Evolutionary conservation across 345 rosid genomes (phyloP), one percentile per base, ranked within the genome.

Genomic region (Camelina hispida): DNA sequence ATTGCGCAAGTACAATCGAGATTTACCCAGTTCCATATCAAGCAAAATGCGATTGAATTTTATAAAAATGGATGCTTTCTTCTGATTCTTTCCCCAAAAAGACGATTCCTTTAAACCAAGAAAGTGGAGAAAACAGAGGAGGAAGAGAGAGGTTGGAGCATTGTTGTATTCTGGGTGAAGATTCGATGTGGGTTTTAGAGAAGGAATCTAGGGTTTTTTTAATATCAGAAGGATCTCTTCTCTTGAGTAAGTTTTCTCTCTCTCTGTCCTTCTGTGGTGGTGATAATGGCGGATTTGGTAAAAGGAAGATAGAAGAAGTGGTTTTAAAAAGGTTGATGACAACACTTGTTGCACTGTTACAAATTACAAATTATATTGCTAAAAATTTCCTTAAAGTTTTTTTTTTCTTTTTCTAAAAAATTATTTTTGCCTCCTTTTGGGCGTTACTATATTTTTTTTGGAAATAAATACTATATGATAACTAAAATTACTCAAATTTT

Each of bases 1-100:
- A 77, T 52, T 69, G 68, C 58, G 63, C 23, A 46, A 58, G 56
- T 76, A 61, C n/a, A 75, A 42, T 73, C 79, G 80, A 78, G 77
- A 84, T 79, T 80, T 78, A 81, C 84, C 79, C 68, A 84, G 67
- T 79, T 82, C 89, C 88, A 87, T 87, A 79, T 71, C 78, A 78
- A 71, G 30, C 28, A 67, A 67, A 67, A 52, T 72, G 61, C 34
- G 12, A 22, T 6, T 28, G 12, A 22, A 6, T 7, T 6, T 7
- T 1, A 7, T 16, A 14, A 38, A 16, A 14, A 20, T 23, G 66
- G 53, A 57, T 56, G 76, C 54, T 50, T 9, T 44, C 30, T 34
- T 34, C 18, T 60, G 66, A 51, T 59, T 18, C 13, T 16, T 30
- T 38, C 9, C 2, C 28, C 3, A 12, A 2, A 22, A 58, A 28